Evolutionary conservation across 139 green algal genomes (phyloP).

Genomic region (Ostreobium quekettii): DNA sequence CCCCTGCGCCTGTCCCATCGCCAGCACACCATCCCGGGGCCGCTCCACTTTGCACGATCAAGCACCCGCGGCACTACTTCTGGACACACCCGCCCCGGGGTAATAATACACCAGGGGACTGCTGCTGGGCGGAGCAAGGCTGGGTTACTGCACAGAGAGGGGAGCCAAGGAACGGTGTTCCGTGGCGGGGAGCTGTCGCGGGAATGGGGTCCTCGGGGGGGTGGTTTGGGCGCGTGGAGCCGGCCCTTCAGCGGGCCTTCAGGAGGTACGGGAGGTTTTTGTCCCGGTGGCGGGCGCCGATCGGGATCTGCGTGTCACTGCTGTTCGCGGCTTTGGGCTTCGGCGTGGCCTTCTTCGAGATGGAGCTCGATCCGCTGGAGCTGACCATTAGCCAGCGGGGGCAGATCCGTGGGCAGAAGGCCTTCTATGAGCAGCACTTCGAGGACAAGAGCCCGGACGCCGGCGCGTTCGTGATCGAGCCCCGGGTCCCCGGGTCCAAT

Average conservation of each 20-base stretch:
- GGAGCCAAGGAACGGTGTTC: no score
- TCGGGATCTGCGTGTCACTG: background rate
- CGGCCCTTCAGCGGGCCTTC: background rate
- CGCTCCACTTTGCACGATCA: no score
- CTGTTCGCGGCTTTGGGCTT: background rate
- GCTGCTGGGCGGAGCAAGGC: no score
- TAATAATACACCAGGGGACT: no score
- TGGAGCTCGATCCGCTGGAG: background rate
- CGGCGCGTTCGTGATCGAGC: background rate
- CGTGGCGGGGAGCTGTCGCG: no score
- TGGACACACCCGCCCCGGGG: no score
- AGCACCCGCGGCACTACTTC: no score
- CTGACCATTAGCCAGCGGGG: background rate
- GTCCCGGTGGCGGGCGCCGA: background rate
- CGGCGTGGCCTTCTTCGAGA: background rate
- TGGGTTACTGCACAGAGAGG: no score
- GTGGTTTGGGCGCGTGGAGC: no score
- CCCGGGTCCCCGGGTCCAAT: background rate
- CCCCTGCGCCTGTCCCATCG: no score
- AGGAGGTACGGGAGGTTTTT: background rate
- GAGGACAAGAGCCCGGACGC: constrained; percentile 1
- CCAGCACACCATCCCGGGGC: no score
- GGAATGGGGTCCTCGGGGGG: no score
- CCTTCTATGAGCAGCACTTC: constrained; percentile 13
- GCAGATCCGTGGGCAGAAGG: constrained; percentile 3